Conservation (phyloP, 768 basidiomycete species). For the Gautieria morchelliformis region DNA sequence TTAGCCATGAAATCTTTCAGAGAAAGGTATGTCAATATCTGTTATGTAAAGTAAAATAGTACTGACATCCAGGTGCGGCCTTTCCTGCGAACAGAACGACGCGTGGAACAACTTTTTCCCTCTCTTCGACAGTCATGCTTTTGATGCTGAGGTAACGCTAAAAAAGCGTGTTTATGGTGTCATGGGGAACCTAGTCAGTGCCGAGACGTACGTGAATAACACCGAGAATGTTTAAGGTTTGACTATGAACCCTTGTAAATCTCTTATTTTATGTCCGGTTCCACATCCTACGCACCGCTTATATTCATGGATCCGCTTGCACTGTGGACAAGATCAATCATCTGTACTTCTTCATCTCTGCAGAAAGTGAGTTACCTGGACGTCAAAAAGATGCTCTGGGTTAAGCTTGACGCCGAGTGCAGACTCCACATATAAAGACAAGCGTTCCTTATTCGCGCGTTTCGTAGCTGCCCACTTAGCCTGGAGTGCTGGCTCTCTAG, state of each 20-base stretch:
- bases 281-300: conserved; percentile 38
- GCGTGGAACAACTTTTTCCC: conserved; percentile 73
- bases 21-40: conserved; percentile 8
- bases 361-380: conserved; percentile 53
- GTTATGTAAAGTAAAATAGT: background rate
- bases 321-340: conserved; percentile 16
- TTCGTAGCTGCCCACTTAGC: conserved; percentile 79
- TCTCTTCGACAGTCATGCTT: conserved; percentile 63
- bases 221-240: conserved; percentile 88
- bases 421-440: conserved; percentile 65
- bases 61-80: conserved; percentile 83
- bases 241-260: conserved; percentile 42
- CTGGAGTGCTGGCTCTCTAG: conserved; percentile 67
- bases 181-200: background rate
- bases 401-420: conserved; percentile 65
- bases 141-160: conserved; percentile 81
- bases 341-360: background rate
- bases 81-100: conserved; percentile 98
- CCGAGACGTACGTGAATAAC: conserved; percentile 61
- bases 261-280: background rate
- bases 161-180: background rate
- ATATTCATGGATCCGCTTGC: conserved; percentile 83
- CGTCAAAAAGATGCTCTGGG: conserved; percentile 76
- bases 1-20: conserved; percentile 80
- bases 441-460: conserved; percentile 81